phyloP scores from a whole-genome alignment of 2,329 filamentous ascomycete genomes.

The Hymenoscyphus repandus region DNA sequence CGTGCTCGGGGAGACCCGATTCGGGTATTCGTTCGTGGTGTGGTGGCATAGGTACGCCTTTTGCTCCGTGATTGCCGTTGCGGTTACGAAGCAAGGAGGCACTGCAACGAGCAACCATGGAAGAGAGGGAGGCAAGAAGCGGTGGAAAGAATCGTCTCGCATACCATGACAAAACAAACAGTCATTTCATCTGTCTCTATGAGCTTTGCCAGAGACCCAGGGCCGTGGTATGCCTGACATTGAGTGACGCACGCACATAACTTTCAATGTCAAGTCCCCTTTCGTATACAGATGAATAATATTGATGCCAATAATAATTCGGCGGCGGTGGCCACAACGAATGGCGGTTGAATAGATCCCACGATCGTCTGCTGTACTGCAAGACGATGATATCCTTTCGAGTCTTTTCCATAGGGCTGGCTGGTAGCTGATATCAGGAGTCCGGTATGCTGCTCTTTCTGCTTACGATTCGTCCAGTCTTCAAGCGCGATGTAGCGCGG shows the following conservation, averaged over 20 bases:
- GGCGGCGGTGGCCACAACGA: neutral
- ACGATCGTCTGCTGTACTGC: neutral
- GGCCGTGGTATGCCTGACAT: neutral
- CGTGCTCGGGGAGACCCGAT: neutral
- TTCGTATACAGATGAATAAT: too few species aligned
- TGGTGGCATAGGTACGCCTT: neutral
- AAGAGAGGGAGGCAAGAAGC: too few species aligned
- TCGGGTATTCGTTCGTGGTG: neutral
- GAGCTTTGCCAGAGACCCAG: too few species aligned
- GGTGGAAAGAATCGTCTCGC: too few species aligned
- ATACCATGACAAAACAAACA: too few species aligned
- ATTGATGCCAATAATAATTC: conserved; percentile 7
- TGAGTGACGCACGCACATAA: neutral
- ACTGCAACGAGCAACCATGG: neutral
- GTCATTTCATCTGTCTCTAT: too few species aligned
- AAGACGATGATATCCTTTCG: neutral
- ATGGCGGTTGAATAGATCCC: neutral
- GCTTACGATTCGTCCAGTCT: conserved; percentile 6
- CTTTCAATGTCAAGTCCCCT: too few species aligned
- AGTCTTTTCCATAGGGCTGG: conserved; percentile 4
- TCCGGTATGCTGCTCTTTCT: neutral
- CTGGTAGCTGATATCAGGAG: conserved; percentile 7
- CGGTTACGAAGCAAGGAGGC: neutral
- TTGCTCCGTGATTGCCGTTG: neutral
- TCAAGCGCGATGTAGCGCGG: conserved; percentile 11